Evolutionary conservation across 257 asterid species (phyloP).

Genomic region (Galeopsis tetrahit): DNA sequence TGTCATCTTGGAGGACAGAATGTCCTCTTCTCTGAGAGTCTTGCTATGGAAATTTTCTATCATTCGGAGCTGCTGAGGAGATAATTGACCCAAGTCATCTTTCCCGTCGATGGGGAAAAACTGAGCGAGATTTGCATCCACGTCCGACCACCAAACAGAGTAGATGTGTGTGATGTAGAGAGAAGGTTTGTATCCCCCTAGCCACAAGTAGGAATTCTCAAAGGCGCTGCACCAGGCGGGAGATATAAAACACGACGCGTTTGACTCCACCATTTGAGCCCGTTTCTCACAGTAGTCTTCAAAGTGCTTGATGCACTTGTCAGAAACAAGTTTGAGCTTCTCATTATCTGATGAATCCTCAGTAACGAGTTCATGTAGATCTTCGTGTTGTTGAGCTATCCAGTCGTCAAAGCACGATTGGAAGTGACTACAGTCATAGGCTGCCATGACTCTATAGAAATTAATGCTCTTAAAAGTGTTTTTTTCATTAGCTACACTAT

Average conservation of each 20-base stretch:
- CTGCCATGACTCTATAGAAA: too few species aligned
- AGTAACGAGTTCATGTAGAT: not conserved
- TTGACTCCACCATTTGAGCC: constrained; percentile 28
- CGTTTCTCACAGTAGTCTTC: too few species aligned
- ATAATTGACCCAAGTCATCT: constrained; percentile 32
- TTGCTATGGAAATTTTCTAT: constrained; percentile 40
- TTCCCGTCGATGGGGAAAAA: constrained; percentile 21
- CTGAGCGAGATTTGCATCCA: constrained; percentile 26
- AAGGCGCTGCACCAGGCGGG: constrained; percentile 48
- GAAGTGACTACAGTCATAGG: not conserved
- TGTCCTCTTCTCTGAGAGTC: constrained; percentile 39
- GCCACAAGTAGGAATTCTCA: constrained; percentile 31
- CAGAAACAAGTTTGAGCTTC: not conserved
- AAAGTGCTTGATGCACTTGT: not conserved
- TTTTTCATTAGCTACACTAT: too few species aligned
- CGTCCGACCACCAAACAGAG: constrained; percentile 39
- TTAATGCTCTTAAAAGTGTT: too few species aligned
- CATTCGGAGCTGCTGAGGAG: constrained; percentile 33
- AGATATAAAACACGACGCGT: constrained; percentile 37
- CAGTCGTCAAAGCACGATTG: constrained; percentile 4
- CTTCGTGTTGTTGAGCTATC: not conserved
- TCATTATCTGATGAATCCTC: not conserved
- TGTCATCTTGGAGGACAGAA: constrained; percentile 35
- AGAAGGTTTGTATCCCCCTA: constrained; percentile 27
- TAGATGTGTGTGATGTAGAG: constrained; percentile 37